Evolutionary conservation across 169 alveolate species (phyloP), one percentile per base, ranked within the genome.

Genomic region (Cryptosporidium muris): DNA sequence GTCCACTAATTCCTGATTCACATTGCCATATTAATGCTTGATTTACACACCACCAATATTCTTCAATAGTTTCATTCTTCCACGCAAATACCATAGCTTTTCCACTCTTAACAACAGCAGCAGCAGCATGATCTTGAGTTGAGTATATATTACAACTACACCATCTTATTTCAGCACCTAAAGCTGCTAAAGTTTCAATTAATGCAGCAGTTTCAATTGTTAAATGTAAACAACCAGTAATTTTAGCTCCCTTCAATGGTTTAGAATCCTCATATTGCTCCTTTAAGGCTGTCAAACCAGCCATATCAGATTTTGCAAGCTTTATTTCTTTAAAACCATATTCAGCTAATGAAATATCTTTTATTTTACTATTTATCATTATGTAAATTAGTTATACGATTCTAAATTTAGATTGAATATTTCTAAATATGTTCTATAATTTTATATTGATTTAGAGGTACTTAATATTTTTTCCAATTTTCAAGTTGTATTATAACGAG

Each of bases 121-220:
- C 99, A 45, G 99, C 99, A 2, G 99, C 99, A 81, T 96, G 97
- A 90, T 98, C 99, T 90, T 95, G 96, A n/a, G 99, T 97, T 40
- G 99, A 95, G 92, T 90, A 96, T 81, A 97, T 97, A 95, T 98
- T 98, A 92, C 99, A 98, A 47, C 98, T 94, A 88, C 98, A 93
- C 99, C 99, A 98, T 65, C 99, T 94, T 51, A 98, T 94, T 62
- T 94, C 90, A 54, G 99, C 99, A 38, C 99, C 99, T 45, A 95
- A 91, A 25, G 88, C 95, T 38, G 81, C 81, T 80, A 96, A 88
- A 12, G 99, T 95, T 82, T 95, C 98, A 54, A 95, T 94, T 93
- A 82, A 82, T 60, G 68, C 94, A 60, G 94, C 95, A 6, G 99
- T 96, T 90, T 97, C 97, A 81, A 96, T 94, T 66, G 99, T 98